Evolutionary conservation across 768 basidiomycete species (phyloP).

Genomic region (Hebeloma cylindrosporum): DNA sequence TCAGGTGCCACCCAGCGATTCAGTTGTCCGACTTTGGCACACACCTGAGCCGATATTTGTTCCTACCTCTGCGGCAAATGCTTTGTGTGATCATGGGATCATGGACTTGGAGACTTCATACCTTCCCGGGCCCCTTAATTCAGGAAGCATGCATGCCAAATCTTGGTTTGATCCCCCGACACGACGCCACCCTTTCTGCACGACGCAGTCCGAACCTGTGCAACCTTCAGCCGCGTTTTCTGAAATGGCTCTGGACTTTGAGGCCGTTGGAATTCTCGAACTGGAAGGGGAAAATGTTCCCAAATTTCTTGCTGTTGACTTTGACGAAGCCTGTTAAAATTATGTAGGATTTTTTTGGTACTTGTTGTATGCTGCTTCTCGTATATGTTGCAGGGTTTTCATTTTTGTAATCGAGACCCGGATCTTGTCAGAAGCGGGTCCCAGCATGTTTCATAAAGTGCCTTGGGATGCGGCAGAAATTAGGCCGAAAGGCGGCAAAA

Average conservation of each 20-base stretch:
- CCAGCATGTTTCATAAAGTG: not conserved
- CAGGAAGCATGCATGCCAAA: constrained; percentile 8
- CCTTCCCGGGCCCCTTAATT: constrained; percentile 3
- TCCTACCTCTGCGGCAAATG: constrained; percentile 4
- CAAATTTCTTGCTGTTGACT: constrained; percentile 11
- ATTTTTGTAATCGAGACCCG: constrained; percentile 9
- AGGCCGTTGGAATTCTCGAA: too few species aligned
- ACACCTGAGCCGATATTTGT: constrained; percentile 2
- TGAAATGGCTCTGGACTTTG: too few species aligned
- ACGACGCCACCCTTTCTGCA: constrained; percentile 2
- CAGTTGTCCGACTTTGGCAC: too few species aligned
- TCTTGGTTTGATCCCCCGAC: constrained; percentile 1
- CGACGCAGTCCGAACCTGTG: not conserved
- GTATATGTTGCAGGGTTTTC: not conserved
- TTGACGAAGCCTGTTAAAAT: constrained; percentile 3
- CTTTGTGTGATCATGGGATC: constrained; percentile 16
- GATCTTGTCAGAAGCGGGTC: constrained; percentile 11
- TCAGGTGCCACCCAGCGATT: too few species aligned
- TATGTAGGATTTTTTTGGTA: too few species aligned
- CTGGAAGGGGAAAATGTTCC: not conserved
- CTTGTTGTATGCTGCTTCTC: too few species aligned
- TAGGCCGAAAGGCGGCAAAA: constrained; percentile 6
- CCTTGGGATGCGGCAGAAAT: not conserved
- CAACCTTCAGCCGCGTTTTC: too few species aligned
- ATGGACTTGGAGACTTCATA: constrained; percentile 11